A percentile compares a stretch with the other conserved stretches of the same genome.
phyloP scores from a whole-genome alignment of 495 filamentous ascomycete species.

The Diplogelasinospora grovesii region DNA sequence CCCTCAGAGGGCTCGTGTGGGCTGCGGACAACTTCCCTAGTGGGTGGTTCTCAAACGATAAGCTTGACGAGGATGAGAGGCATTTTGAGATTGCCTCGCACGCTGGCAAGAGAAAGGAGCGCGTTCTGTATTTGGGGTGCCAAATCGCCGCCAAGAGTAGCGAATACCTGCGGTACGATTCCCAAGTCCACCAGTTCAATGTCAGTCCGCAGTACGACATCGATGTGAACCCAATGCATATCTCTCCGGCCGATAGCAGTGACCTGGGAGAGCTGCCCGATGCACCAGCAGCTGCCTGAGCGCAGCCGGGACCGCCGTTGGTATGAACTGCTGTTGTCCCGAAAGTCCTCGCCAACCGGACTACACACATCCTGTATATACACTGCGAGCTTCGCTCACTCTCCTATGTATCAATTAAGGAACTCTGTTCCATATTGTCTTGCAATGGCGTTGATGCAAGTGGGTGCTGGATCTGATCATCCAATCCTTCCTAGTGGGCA shows the following conservation, averaged over 20 bases:
- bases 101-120: conserved; percentile 54
- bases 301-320: no score
- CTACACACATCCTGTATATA: no score
- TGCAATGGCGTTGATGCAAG: no score
- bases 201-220: conserved; percentile 22
- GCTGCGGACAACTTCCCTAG: conserved; percentile 60
- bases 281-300: conserved; percentile 7
- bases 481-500: no score
- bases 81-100: conserved; percentile 63
- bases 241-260: conserved; percentile 11
- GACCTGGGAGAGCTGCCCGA: conserved; percentile 24
- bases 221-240: no score
- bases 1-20: conserved; percentile 71
- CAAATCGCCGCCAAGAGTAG: conserved; percentile 41
- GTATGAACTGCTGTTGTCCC: no score
- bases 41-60: conserved; percentile 61
- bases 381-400: no score
- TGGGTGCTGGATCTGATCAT: no score
- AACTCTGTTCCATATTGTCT: no score
- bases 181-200: conserved; percentile 25
- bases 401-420: no score
- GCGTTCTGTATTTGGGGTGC: conserved; percentile 68
- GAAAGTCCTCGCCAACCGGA: no score
- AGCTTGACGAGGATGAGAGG: conserved; percentile 71
- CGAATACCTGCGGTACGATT: conserved; percentile 32